Evolutionary conservation across 768 basidiomycete genomes (phyloP), one percentile per base, ranked within the genome.

Genomic region (Artomyces pyxidatus): DNA sequence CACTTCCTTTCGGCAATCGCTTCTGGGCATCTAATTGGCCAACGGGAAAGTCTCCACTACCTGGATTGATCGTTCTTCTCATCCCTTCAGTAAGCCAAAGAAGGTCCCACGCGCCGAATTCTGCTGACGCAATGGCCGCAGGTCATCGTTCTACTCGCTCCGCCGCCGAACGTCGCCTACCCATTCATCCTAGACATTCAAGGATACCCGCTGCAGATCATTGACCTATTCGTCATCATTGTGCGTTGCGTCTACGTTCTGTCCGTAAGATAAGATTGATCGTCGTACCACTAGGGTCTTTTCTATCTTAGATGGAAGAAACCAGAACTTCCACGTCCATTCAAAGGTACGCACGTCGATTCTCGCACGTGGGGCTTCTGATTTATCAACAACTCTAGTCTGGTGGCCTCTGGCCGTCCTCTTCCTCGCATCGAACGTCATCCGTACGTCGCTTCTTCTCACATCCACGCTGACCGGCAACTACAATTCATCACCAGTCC

Each of bases 1-100:
- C 78, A 10, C 68, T 81, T 0, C 78, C 78, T 0, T 78, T 78
- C 45, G 76, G 76, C 2, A 80, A 75, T 53, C 69, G 61, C 22
- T 76, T 81, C 55, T 79, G 77, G 78, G 79, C 79, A 1, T 77
- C 76, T 1, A 81, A 80, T 55, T 78, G 76, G 77, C 77, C 77
- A 1, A 75, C 73, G 2, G 75, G 77, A 6, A 74, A 73, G 52
- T 74, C 78, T 0, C 78, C 78, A 0, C 58, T 79, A 22, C 76
- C 77, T 0, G 78, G 76, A 0, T 66, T 80, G 3, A 71, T 79
- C 40, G 67, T 80, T 5, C 75, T 79, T 45, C 54, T 80, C 26
- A 78, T 78, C 35, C 71, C 75, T 17, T 76, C 78, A 0, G 75
- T 71, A 42, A 45, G 70, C n/a, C n/a, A n/a, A n/a, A n/a, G n/a